phyloP scores from a whole-genome alignment of 164 flowering plant genomes.

The Santalum album region DNA sequence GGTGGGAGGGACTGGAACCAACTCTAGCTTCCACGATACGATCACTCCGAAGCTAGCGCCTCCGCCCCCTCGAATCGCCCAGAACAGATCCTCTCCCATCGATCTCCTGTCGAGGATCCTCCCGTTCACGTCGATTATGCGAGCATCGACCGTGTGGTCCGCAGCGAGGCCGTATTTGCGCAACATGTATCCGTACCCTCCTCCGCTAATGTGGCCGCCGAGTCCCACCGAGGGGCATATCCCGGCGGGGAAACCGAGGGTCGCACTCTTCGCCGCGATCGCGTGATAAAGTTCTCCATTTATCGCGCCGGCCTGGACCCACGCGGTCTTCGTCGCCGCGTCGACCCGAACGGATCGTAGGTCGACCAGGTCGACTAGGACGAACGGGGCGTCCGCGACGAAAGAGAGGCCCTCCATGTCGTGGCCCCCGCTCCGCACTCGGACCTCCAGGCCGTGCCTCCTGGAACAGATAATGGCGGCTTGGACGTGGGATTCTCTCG shows the following conservation, averaged over 20 bases:
- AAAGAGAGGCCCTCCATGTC: slow-evolving; percentile 8
- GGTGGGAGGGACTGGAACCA: background rate
- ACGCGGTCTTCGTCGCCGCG: background rate
- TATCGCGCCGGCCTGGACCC: background rate
- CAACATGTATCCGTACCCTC: too few relatives aligned
- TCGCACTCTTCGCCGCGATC: background rate
- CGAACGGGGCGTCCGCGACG: background rate
- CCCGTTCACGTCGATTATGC: too few relatives aligned
- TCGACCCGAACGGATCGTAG: background rate
- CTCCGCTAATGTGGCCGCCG: too few relatives aligned
- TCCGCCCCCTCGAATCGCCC: too few relatives aligned
- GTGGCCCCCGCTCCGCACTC: slow-evolving; percentile 18
- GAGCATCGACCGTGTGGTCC: too few relatives aligned
- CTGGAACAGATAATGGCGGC: slow-evolving; percentile 1
- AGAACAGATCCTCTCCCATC: too few relatives aligned
- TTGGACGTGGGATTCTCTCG: background rate
- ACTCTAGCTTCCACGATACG: background rate
- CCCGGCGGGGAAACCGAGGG: background rate
- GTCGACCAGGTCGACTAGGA: background rate
- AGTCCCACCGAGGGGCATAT: background rate
- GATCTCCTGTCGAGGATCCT: too few relatives aligned
- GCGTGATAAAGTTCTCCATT: background rate
- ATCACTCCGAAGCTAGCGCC: background rate
- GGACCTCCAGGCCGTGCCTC: background rate
- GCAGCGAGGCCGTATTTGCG: too few relatives aligned